These are phyloP conservation scores for Prunella vulgaris DNA, from an alignment of 257 asterid genomes.

Conservation along the genomic window DNA sequence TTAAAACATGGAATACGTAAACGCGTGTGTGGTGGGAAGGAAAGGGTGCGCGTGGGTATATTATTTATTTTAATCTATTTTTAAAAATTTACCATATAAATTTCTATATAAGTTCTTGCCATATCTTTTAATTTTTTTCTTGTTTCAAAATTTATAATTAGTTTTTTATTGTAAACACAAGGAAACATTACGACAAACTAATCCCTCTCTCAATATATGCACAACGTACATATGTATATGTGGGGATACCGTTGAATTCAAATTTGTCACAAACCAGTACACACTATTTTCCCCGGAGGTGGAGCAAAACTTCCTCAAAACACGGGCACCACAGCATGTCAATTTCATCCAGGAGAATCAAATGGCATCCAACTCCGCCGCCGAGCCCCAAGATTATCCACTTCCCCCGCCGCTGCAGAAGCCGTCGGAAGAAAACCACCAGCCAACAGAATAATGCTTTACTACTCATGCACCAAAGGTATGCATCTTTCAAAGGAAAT, in stretches of 20 bases:
- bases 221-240: not conserved
- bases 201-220: no score
- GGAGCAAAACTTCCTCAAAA: not conserved
- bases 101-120: no score
- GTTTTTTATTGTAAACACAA: no score
- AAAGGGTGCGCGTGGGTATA: no score
- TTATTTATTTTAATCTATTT: no score
- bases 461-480: slow-evolving; percentile 26
- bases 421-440: slow-evolving; percentile 63
- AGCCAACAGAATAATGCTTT: slow-evolving; percentile 22
- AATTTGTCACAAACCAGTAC: not conserved
- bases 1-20: no score
- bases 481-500: slow-evolving; percentile 33
- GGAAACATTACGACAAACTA: no score
- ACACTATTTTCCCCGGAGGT: not conserved
- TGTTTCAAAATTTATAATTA: no score
- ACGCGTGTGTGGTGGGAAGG: no score
- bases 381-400: slow-evolving; percentile 80
- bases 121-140: no score
- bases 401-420: slow-evolving; percentile 56
- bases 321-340: slow-evolving; percentile 23
- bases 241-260: slow-evolving; percentile 30
- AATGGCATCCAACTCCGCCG: slow-evolving; percentile 66
- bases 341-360: slow-evolving; percentile 38
- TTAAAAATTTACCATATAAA: no score